Evolutionary conservation across 805 yeast species (phyloP).

Genomic region (Myxozyma lipomycoides): DNA sequence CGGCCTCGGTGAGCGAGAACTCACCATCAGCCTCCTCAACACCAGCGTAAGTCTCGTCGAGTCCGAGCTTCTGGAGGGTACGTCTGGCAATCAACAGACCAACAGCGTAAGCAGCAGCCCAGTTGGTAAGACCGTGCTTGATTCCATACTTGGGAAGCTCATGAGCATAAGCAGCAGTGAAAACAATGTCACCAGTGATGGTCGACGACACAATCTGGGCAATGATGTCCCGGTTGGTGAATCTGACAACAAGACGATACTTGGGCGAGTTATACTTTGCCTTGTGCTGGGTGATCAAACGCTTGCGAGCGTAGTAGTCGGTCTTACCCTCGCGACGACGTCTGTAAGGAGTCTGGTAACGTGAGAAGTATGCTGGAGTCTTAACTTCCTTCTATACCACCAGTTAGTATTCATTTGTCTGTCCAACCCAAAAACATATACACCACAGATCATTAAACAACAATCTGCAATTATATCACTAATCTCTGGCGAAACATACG

Average conservation of each 20-base stretch:
- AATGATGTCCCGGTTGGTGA: slow-evolving; percentile 99
- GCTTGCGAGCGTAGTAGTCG: slow-evolving; percentile 99
- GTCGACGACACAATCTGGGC: slow-evolving; percentile 96
- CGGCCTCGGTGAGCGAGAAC: slow-evolving; percentile 97
- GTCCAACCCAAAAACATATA: background rate
- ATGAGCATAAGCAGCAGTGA: slow-evolving; percentile 97
- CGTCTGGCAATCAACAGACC: slow-evolving; percentile 99
- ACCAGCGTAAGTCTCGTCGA: slow-evolving; percentile 97
- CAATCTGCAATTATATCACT: too few species aligned
- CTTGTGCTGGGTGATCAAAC: slow-evolving; percentile 99
- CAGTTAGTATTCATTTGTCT: background rate
- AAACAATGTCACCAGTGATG: slow-evolving; percentile 93
- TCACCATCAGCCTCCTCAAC: slow-evolving; percentile 99
- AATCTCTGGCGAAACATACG: slow-evolving; percentile 11
- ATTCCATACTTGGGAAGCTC: slow-evolving; percentile 98
- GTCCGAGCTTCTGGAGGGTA: slow-evolving; percentile 94
- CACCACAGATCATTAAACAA: background rate
- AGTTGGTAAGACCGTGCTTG: slow-evolving; percentile 97
- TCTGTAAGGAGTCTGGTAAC: slow-evolving; percentile 99
- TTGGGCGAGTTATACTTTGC: slow-evolving; percentile 99
- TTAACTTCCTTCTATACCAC: slow-evolving; percentile 43
- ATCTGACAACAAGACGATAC: slow-evolving; percentile 98
- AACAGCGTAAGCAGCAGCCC: slow-evolving; percentile 99
- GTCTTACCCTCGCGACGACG: slow-evolving; percentile 99
- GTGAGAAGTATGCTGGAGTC: slow-evolving; percentile 94